Base-by-base conservation (phyloP, 129 eudicot genomes). In the Centella asiatica region DNA sequence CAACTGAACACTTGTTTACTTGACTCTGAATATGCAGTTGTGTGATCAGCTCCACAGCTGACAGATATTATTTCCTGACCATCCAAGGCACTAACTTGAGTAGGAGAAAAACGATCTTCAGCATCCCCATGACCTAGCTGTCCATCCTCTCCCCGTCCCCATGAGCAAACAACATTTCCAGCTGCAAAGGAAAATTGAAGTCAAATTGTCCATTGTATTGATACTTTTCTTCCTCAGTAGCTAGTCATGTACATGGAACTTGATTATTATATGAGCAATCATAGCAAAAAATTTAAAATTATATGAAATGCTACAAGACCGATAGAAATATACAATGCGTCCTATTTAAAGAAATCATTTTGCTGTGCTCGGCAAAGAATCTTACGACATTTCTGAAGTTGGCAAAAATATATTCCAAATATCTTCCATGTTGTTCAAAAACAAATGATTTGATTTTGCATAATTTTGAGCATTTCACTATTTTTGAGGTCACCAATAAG, bases 61-160 rank as follows among this genome's bases (percentile, higher is more conserved):
- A 93, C 77, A 58, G 96, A 93, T 5, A 72, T 77, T 15, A 93
- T 79, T 32, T 80, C 92, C 62, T 71, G 83, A 9, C 74, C 95
- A 80, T 80, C 88, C 70, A 93, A 77, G 62, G 95, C 95, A 82
- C 92, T 87, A 75, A 93, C 55, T 44, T 80, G 96, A 70, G 90
- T 88, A 26, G 99, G 99, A 60, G 78, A 74, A 34, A 78, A 65
- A 55, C 95, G 82, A 69, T 93, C 99, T 85, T 85, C 99, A 57
- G 99, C 96, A 76, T 93, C 99, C 28, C 96, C 99, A 46, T 79
- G 96, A 26, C 99, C 99, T 48, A 93, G 73, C 55, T 93, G 99
- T 22, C 99, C 99, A 70, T 93, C 99, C 74, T 93, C 99, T 69
- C 99, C 99, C 75, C 96, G 78, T 73, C 99, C 99, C 99, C 99